Evolutionary conservation across 2,329 filamentous ascomycete genomes (phyloP), one percentile per base, ranked within the genome.

Genomic region (Diaporthe sp.): DNA sequence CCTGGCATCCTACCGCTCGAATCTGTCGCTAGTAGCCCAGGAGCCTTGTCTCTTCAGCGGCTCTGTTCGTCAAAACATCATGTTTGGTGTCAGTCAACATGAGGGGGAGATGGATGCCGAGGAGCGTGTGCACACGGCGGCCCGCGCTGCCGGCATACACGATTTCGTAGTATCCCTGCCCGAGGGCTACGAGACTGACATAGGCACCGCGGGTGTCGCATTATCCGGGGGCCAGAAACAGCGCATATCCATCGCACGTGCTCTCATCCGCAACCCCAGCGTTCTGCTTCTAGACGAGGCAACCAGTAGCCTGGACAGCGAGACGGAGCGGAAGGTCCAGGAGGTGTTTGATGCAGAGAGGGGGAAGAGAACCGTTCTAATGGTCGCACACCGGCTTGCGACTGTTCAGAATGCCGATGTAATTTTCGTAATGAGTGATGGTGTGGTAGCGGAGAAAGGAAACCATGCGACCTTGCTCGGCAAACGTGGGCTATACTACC

Each of bases 151-250:
- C 22, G 64, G 64, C 4, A 68, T 68, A 22, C 64, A 68, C 6
- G 64, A 68, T 22, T 76, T 76, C n/a, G 71, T 75, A 19, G 71
- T 54, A 0, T 76, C 75, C 2, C 74, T 76, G 5, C 75, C 75
- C 10, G 67, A 74, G 13, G 75, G 75, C 9, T 75, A 76, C 38
- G 61, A 73, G 38, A 76, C 75, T 2, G 57, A 45, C 15, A 73
- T 76, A n/a, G 75, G 75, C 7, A 57, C 61, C 2, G 74, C 67
- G 6, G 75, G 75, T 0, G 70, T 76, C 3, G 71, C 74, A 13
- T 35, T 76, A 4, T 75, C 74, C 1, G 75, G 75, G 22, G 75
- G 75, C 1, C 75, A 76, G 40, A 71, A 75, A 12, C 75, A 76
- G 22, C 75, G 75, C n/a, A 47, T 76, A 2, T 71, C 71, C 2